Evolutionary conservation across 2,329 filamentous ascomycete genomes (phyloP), one percentile per base, ranked within the genome.

Genomic region (Arthrobotrys entomopaga): DNA sequence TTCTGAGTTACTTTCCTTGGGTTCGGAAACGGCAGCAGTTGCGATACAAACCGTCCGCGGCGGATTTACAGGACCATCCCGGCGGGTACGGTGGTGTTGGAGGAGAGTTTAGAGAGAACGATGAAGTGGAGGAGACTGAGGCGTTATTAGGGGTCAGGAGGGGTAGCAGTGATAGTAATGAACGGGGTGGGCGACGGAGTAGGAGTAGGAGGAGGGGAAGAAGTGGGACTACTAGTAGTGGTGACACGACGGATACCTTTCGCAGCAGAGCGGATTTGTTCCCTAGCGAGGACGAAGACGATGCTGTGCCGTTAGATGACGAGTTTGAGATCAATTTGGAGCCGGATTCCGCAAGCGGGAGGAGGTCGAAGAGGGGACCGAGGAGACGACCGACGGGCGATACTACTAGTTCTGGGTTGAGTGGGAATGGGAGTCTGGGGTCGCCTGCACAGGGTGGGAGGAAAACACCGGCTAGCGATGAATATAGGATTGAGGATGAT

Each of bases 221-320:
- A 42, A 89, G 87, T 78, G 84, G 83, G 19, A 90, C 88, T 0
- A 83, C 84, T 40, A 85, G 83, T 1, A 88, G 87, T 1, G 84
- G 84, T 22, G 85, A 85, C 48, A 89, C 88, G 0, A 84, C 83
- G 16, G 88, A 87, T 78, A 89, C 87, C 3, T 81, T 89, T 34
- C 89, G 88, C 78, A 89, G 87, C 29, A 82, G 88, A 65, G 88
- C 88, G 3, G 88, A 90, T 81, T 82, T 90, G 46, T 88, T 90
- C 76, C 87, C 87, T 1, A 89, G 88, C 75, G 87, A 89, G 60
- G 88, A 90, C 75, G 88, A 90, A 77, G 88, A 88, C 77, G 88
- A 90, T 81, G 88, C 88, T 2, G 85, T 89, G 15, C 87, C 88
- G 2, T 81, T 90, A 24, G 88, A 89, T 76, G 88, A 90, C 78